Evolutionary conservation across 2,329 filamentous ascomycete species (phyloP).

Genomic region (Cadophora malorum): DNA sequence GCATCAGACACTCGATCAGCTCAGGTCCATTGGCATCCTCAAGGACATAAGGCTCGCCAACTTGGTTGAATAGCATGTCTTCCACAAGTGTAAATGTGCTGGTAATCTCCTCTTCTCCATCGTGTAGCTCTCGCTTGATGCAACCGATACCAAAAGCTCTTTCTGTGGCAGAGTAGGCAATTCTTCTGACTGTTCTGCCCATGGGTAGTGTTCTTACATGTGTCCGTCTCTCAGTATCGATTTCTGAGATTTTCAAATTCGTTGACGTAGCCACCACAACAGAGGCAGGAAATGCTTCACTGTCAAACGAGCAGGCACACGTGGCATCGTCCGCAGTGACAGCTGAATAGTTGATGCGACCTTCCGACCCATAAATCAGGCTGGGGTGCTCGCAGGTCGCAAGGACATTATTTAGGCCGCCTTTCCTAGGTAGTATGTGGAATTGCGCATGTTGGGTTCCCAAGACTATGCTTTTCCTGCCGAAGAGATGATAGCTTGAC

Average conservation of each 20-base stretch:
- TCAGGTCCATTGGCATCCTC: conserved; percentile 63
- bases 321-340: conserved; percentile 88
- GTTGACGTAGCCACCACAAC: conserved; percentile 80
- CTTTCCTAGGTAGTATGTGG: conserved; percentile 73
- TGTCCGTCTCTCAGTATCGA: conserved; percentile 86
- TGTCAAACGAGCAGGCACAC: conserved; percentile 82
- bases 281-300: conserved; percentile 78
- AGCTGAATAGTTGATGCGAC: conserved; percentile 88
- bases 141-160: conserved; percentile 88
- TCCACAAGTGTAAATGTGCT: conserved; percentile 91
- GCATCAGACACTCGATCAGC: conserved; percentile 83
- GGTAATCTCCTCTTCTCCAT: conserved; percentile 75
- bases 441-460: conserved; percentile 86
- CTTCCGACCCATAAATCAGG: conserved; percentile 88
- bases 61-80: conserved; percentile 82
- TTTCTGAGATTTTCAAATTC: conserved; percentile 78
- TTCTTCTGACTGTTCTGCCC: conserved; percentile 81
- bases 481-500: conserved; percentile 66
- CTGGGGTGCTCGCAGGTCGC: conserved; percentile 94
- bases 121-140: conserved; percentile 73
- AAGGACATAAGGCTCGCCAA: conserved; percentile 73
- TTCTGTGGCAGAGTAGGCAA: conserved; percentile 82
- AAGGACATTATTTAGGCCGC: conserved; percentile 80
- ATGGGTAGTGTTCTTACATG: conserved; percentile 84
- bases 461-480: conserved; percentile 81